Evolutionary conservation across 805 yeast species (phyloP).

Genomic region (Priceomyces haplophilus): DNA sequence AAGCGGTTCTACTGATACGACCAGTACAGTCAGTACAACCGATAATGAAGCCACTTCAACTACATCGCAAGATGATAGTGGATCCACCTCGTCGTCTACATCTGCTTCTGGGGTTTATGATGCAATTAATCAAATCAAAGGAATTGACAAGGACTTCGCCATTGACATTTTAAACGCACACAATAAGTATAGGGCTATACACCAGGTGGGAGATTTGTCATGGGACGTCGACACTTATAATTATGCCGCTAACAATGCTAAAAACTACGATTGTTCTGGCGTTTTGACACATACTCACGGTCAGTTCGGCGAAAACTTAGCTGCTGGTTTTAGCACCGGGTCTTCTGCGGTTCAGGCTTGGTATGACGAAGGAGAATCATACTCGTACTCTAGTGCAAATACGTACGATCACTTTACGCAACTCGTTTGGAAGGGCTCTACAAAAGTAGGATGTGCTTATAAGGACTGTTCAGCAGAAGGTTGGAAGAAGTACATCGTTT

Average conservation of each 20-base stretch:
- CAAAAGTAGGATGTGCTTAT: constrained; percentile 68
- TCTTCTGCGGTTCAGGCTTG: constrained; percentile 31
- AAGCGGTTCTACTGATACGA: too few relatives aligned
- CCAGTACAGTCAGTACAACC: too few relatives aligned
- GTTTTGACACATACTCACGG: constrained; percentile 36
- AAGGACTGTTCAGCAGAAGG: constrained; percentile 48
- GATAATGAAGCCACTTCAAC: too few relatives aligned
- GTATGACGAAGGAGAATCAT: constrained; percentile 33
- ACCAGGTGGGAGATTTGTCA: constrained; percentile 26
- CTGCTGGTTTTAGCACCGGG: constrained; percentile 32
- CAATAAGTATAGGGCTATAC: constrained; percentile 30
- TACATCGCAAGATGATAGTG: constrained; percentile 1
- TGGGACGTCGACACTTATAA: constrained; percentile 32
- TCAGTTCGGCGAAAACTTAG: constrained; percentile 36
- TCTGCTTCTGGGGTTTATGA: constrained; percentile 18
- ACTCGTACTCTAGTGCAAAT: constrained; percentile 22
- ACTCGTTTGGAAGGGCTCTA: constrained; percentile 65
- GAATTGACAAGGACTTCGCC: constrained; percentile 27
- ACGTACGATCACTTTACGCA: constrained; percentile 59
- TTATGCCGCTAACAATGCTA: constrained; percentile 34
- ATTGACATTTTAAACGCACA: constrained; percentile 30
- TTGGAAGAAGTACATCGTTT: constrained; percentile 33
- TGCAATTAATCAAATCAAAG: constrained; percentile 17
- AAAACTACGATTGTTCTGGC: constrained; percentile 37
- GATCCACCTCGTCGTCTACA: constrained; percentile 8